Evolutionary conservation across 495 filamentous ascomycete genomes (phyloP), one percentile per base, ranked within the genome.

Genomic region (Lasiosphaeria ovina): DNA sequence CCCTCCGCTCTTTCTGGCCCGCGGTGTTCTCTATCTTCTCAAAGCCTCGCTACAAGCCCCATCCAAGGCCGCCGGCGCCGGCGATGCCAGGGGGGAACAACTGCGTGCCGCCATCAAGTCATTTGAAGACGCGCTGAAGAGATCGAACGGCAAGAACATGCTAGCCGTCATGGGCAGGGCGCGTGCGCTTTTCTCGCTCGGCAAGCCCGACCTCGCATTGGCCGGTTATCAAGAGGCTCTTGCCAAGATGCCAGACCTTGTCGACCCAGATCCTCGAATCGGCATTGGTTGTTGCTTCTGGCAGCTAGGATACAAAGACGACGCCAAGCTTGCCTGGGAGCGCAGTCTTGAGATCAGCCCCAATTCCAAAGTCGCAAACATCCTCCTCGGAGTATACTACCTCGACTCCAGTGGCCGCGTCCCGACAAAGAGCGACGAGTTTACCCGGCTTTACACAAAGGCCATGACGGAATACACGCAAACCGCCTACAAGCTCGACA

Each of bases 201-300:
- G 90, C 40, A 87, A 87, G 71, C 95, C 88, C 67, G 79, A 86
- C 5, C 92, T 97, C 45, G 87, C 95, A 12, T 71, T 98, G 45
- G 84, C 89, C 58, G 78, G 81, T 14, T 98, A 98, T 68, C 94
- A 98, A 72, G 88, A 89, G 54, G 93, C 89, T 1, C 76, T 98
- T 16, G 74, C 83, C 65, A 90, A 88, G 73, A 88, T 90, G 79
- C 94, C 94, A 10, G 87, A 91, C 59, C 77, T 98, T 55, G 84
- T 87, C n/a, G 95, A 98, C 66, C 94, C 94, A 4, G 94, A 98
- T 72, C 95, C 94, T 64, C 81, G 94, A 55, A 92, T 98, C 62
- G 94, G 94, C 50, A 88, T 98, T 64, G 94, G 94, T 24, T 93
- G 92, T 72, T 98, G 94, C 72, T 86, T 93, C 61, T 98, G 94